phyloP scores from a whole-genome alignment of 176 grass and related monocot genomes.

The Elaeis guineensis region DNA sequence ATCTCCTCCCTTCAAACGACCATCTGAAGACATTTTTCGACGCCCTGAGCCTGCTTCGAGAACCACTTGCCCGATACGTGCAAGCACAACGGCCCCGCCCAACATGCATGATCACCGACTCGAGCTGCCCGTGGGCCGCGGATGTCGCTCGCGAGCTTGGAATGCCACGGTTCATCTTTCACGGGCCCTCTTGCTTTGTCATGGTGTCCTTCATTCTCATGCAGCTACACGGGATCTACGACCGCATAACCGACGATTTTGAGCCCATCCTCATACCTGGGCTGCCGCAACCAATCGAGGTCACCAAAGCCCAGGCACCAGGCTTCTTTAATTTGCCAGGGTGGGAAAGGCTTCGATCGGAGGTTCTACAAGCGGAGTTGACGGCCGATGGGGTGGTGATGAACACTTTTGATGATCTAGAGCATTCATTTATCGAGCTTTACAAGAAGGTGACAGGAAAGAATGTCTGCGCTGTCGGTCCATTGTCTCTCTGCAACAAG shows the following conservation, averaged over 20 bases:
- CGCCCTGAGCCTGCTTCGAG: constrained; percentile 15
- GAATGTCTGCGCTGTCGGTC: background rate
- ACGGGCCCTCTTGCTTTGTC: background rate
- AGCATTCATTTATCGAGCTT: too few relatives aligned
- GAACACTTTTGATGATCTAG: background rate
- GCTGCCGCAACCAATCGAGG: constrained; percentile 3
- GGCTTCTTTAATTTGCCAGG: background rate
- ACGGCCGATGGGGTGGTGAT: background rate
- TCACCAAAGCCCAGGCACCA: background rate
- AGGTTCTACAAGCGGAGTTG: background rate
- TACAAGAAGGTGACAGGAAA: too few relatives aligned
- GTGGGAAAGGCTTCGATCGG: background rate
- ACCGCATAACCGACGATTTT: background rate
- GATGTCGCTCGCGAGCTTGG: constrained; percentile 8
- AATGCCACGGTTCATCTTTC: constrained; percentile 32
- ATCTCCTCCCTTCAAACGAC: constrained; percentile 2
- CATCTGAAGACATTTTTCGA: constrained; percentile 9
- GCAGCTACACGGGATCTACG: constrained; percentile 1
- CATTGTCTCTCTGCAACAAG: background rate
- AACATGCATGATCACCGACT: constrained; percentile 39
- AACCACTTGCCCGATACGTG: constrained; percentile 23
- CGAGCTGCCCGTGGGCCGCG: constrained; percentile 31
- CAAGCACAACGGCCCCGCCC: background rate
- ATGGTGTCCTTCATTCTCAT: background rate
- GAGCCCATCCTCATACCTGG: background rate